These are phyloP conservation scores for Begonia peltatifolia DNA, from an alignment of 306 rosid species.

Conservation along the genomic window DNA sequence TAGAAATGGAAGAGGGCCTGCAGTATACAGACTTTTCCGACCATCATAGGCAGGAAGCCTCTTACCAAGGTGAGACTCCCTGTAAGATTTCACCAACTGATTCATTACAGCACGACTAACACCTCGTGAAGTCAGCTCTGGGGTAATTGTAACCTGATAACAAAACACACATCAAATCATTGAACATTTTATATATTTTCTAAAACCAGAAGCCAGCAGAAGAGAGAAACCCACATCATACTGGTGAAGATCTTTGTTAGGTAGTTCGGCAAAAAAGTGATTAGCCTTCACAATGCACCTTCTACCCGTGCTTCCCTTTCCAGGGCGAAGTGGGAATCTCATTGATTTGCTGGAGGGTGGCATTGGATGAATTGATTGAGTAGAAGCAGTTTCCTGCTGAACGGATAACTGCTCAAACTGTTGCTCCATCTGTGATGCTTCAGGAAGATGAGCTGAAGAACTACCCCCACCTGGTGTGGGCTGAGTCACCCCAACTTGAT, in stretches of 20 bases:
- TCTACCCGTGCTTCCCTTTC: conserved; percentile 60
- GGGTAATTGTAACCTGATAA: conserved; percentile 69
- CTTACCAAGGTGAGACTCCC: conserved; percentile 65
- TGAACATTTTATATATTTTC: not conserved
- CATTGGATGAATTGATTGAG: conserved; percentile 32
- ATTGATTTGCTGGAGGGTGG: conserved; percentile 63
- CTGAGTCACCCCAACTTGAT: conserved; percentile 47
- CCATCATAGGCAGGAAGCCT: conserved; percentile 97
- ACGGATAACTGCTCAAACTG: conserved; percentile 24
- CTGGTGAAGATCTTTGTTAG: conserved; percentile 85
- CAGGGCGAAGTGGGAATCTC: conserved; percentile 93
- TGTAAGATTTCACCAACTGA: conserved; percentile 50
- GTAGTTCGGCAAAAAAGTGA: conserved; percentile 85
- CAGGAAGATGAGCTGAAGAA: conserved; percentile 40
- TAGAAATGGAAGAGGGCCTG: conserved; percentile 78
- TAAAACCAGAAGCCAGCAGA: not conserved
- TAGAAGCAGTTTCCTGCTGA: conserved; percentile 22
- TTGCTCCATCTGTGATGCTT: conserved; percentile 20
- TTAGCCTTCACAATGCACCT: conserved; percentile 74
- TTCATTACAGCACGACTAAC: conserved; percentile 89
- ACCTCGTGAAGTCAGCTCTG: conserved; percentile 74
- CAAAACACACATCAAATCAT: conserved; percentile 2
- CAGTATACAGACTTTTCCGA: conserved; percentile 86
- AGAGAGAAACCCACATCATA: conserved; percentile 60
- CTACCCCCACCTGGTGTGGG: conserved; percentile 40